These are phyloP conservation scores for Pachysandra terminalis DNA, from an alignment of 164 flowering plant species.

Conservation along the genomic window DNA sequence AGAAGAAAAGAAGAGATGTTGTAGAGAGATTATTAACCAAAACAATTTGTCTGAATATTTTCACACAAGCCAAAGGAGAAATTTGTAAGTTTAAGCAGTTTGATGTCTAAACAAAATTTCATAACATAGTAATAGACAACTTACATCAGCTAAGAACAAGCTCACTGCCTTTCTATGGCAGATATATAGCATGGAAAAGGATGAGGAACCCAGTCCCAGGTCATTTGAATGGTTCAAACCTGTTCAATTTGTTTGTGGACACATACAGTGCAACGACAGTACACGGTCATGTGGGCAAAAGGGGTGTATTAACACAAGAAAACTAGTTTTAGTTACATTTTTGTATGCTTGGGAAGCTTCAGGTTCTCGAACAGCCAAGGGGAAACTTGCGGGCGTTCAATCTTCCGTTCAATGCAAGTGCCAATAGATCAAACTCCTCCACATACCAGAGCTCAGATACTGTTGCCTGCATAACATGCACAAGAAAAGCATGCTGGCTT, in stretches of 20 bases:
- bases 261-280: too few relatives aligned
- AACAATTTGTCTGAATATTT: too few relatives aligned
- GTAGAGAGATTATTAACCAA: too few relatives aligned
- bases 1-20: too few relatives aligned
- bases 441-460: constrained; percentile 94
- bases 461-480: constrained; percentile 46
- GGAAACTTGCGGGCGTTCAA: constrained; percentile 59
- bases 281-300: too few relatives aligned
- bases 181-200: too few relatives aligned
- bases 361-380: constrained; percentile 50
- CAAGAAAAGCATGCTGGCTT: background rate
- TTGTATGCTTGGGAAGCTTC: constrained; percentile 6
- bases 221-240: too few relatives aligned
- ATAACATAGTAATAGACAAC: too few relatives aligned
- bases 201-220: too few relatives aligned
- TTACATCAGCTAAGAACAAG: constrained; percentile 1
- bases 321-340: background rate
- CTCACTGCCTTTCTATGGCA: background rate
- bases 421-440: constrained; percentile 84
- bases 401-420: constrained; percentile 86
- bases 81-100: too few relatives aligned
- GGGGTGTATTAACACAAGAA: background rate
- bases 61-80: too few relatives aligned
- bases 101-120: too few relatives aligned
- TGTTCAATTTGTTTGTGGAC: background rate